Conservation (phyloP, 257 asterid genomes). For the Gynochthodes officinalis region DNA sequence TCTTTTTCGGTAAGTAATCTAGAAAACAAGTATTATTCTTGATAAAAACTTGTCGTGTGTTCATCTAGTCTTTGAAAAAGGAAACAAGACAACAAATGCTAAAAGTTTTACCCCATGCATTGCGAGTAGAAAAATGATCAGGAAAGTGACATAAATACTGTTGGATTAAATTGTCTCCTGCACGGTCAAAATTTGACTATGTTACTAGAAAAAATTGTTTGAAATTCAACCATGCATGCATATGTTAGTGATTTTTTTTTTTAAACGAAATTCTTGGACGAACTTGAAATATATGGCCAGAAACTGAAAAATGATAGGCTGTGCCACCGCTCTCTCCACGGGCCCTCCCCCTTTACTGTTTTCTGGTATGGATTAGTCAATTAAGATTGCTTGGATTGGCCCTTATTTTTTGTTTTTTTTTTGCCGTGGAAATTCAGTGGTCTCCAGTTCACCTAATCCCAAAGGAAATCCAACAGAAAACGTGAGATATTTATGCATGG, state of each 20-base stretch:
- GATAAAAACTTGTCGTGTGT: neutral
- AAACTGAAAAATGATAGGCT: too few relatives aligned
- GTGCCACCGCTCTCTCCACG: too few relatives aligned
- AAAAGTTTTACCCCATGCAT: neutral
- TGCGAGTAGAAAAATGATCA: neutral
- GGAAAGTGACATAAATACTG: neutral
- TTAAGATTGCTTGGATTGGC: too few relatives aligned
- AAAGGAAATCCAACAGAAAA: neutral
- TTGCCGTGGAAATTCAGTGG: neutral
- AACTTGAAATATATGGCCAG: too few relatives aligned
- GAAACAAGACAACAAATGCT: neutral
- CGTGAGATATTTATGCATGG: neutral
- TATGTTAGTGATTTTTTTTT: too few relatives aligned
- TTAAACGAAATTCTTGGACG: too few relatives aligned
- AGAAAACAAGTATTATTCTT: neutral
- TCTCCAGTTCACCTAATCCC: conserved; percentile 6
- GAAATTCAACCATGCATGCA: too few relatives aligned
- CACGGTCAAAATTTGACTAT: neutral
- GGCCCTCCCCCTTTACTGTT: too few relatives aligned
- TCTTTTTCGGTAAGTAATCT: conserved; percentile 13
- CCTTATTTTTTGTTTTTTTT: too few relatives aligned
- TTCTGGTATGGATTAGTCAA: too few relatives aligned
- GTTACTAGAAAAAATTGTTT: too few relatives aligned
- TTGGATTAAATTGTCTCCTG: neutral
- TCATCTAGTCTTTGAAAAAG: neutral